These are phyloP conservation scores for Phytopythium litorale DNA, from an alignment of 352 stramenopile species.

Conservation along the genomic window DNA sequence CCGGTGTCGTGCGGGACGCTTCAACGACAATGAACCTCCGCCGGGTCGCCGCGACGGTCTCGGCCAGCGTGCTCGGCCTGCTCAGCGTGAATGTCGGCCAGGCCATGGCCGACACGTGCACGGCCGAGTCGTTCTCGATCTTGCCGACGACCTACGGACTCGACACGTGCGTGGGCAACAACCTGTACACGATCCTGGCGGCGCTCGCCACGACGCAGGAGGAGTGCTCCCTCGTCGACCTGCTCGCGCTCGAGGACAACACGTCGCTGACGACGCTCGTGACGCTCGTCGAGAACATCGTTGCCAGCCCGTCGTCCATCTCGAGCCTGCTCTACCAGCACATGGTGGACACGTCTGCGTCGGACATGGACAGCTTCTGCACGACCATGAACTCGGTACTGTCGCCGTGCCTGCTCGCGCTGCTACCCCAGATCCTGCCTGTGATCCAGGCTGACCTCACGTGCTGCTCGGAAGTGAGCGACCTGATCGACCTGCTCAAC, in stretches of 20 bases:
- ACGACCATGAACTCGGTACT: slow-evolving; percentile 30
- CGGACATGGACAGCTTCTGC: slow-evolving; percentile 39
- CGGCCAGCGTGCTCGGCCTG: slow-evolving; percentile 11
- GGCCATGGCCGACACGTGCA: slow-evolving; percentile 18
- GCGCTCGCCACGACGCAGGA: slow-evolving; percentile 24
- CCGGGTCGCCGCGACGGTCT: slow-evolving; percentile 11
- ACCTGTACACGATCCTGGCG: slow-evolving; percentile 26
- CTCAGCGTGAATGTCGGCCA: neutral
- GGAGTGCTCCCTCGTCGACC: slow-evolving; percentile 31
- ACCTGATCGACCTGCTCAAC: slow-evolving; percentile 39
- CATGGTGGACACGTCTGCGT: slow-evolving; percentile 30
- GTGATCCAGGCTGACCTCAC: slow-evolving; percentile 32
- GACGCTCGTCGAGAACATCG: slow-evolving; percentile 27
- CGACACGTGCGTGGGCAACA: slow-evolving; percentile 51
- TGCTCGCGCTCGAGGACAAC: slow-evolving; percentile 33
- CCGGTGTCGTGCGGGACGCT: neutral
- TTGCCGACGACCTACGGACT: slow-evolving; percentile 35
- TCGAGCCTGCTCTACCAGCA: slow-evolving; percentile 40
- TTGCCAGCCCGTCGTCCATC: slow-evolving; percentile 26
- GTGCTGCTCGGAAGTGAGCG: slow-evolving; percentile 42
- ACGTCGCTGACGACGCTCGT: slow-evolving; percentile 20
- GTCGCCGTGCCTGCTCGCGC: slow-evolving; percentile 31
- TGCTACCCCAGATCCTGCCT: slow-evolving; percentile 30
- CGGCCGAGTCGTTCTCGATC: slow-evolving; percentile 22
- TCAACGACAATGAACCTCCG: slow-evolving; percentile 15